Evolutionary conservation across 2,329 filamentous ascomycete species (phyloP), one percentile per base, ranked within the genome.

Genomic region (Drechslerella stenobrocha): DNA sequence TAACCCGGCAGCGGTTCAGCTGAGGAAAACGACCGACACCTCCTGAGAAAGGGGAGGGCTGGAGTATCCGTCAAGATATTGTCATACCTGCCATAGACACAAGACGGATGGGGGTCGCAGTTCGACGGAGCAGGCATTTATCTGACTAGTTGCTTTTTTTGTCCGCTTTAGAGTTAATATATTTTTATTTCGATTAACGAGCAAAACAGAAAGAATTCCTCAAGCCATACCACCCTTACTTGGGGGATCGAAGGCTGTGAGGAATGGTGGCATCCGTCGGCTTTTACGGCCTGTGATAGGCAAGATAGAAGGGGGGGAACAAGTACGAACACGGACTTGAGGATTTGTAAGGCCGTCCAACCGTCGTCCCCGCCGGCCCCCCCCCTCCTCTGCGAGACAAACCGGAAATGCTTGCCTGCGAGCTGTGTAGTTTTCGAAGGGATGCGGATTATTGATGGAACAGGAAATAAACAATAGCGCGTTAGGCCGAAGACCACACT

Each of bases 201-300:
- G 5, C 11, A 30, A 30, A 18, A 20, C 7, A 18, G 3, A 42
- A 42, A 20, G 18, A 20, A 20, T 42, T 20, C 37, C 7, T 9
- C 3, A 18, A 11, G 28, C 28, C n/a, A n/a, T 15, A 37, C 37
- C 37, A 42, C 32, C 40, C 37, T 20, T 18, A 47, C 60, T 48
- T 28, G 34, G 24, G 30, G 35, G 37, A 46, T 52, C 52, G 40
- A 53, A 47, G 46, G 37, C 28, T 15, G 22, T 42, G 48, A 48
- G 51, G 48, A 66, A 42, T 42, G n/a, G 34, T 45, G 42, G 47
- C 48, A 55, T 55, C 18, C 42, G 37, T 50, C 44, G 18, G 37
- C 24, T 44, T 28, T 58, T 46, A 24, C 45, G 51, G 22, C 44
- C 61, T 34, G 32, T 45, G 61, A 66, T 66, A 59, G 61, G 61